Evolutionary conservation across 768 basidiomycete genomes (phyloP).

Genomic region (Scleroderma citrinum): DNA sequence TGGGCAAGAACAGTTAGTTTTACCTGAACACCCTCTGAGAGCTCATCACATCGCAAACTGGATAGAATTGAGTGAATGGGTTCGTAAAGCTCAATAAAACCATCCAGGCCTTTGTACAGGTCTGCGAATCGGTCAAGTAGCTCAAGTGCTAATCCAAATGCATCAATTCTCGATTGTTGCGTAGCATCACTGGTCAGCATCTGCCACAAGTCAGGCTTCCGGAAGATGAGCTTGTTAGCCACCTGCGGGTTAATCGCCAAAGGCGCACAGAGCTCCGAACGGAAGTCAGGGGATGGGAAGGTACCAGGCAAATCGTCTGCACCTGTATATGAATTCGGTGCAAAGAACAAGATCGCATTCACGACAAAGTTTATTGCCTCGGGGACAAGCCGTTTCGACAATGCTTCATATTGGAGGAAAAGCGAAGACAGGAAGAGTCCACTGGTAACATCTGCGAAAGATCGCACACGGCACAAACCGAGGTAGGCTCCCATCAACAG

Average conservation of each 20-base stretch:
- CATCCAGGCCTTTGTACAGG: slow-evolving; percentile 70
- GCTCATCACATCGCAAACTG: slow-evolving; percentile 38
- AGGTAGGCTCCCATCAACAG: slow-evolving; percentile 91
- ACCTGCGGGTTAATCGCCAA: slow-evolving; percentile 36
- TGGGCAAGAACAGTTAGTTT: slow-evolving; percentile 12
- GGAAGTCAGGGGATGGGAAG: slow-evolving; percentile 71
- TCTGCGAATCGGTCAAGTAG: slow-evolving; percentile 67
- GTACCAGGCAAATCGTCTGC: slow-evolving; percentile 51
- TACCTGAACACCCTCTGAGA: slow-evolving; percentile 57
- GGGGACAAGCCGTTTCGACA: slow-evolving; percentile 84
- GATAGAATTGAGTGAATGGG: slow-evolving; percentile 61
- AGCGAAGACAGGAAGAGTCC: slow-evolving; percentile 89
- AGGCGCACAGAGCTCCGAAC: slow-evolving; percentile 37
- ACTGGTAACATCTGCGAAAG: slow-evolving; percentile 66
- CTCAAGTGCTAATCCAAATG: slow-evolving; percentile 56
- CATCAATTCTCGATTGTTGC: slow-evolving; percentile 69
- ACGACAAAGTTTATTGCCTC: slow-evolving; percentile 83
- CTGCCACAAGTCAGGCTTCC: slow-evolving; percentile 42
- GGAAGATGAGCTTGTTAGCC: slow-evolving; percentile 33
- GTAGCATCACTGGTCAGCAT: slow-evolving; percentile 32
- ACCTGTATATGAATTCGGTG: slow-evolving; percentile 52
- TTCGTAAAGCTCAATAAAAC: slow-evolving; percentile 80
- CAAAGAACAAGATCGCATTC: slow-evolving; percentile 65
- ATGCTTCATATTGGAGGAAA: slow-evolving; percentile 74
- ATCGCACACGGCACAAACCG: slow-evolving; percentile 73